Evolutionary conservation across 2,329 filamentous ascomycete species (phyloP).

Genomic region (Colletotrichum musae): DNA sequence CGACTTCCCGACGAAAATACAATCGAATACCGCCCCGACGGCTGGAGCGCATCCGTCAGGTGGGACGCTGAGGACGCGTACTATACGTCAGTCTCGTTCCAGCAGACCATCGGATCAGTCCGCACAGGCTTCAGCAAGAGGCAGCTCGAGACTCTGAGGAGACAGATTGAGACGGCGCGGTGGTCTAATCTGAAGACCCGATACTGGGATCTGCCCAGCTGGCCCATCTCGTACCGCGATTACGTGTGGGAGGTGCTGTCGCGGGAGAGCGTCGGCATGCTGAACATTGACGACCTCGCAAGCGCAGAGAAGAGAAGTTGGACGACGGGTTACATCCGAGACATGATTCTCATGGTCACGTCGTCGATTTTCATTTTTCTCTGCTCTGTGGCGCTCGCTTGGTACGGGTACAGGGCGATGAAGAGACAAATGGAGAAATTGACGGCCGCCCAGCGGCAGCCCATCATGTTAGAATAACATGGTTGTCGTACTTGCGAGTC

Average conservation of each 20-base stretch:
- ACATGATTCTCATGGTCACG: not conserved
- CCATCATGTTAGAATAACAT: slow-evolving; percentile 1
- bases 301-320: slow-evolving; percentile 9
- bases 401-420: not conserved
- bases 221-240: slow-evolving; percentile 68
- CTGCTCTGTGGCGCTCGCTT: not conserved
- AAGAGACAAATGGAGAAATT: not conserved
- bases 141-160: slow-evolving; percentile 59
- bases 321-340: slow-evolving; percentile 4
- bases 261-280: slow-evolving; percentile 68
- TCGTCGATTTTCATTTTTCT: not conserved
- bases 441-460: not conserved
- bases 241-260: slow-evolving; percentile 69
- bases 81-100: slow-evolving; percentile 75
- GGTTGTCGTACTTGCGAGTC: too few relatives aligned
- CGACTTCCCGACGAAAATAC: slow-evolving; percentile 45
- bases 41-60: too few relatives aligned
- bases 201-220: slow-evolving; percentile 73
- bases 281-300: slow-evolving; percentile 73
- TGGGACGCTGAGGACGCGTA: slow-evolving; percentile 55
- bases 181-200: slow-evolving; percentile 66
- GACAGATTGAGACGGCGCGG: slow-evolving; percentile 65
- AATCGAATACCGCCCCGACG: not conserved
- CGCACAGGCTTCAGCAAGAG: slow-evolving; percentile 58
- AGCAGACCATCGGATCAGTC: slow-evolving; percentile 65